Conservation (phyloP, 495 filamentous ascomycete genomes). For the Articulospora tetracladia region DNA sequence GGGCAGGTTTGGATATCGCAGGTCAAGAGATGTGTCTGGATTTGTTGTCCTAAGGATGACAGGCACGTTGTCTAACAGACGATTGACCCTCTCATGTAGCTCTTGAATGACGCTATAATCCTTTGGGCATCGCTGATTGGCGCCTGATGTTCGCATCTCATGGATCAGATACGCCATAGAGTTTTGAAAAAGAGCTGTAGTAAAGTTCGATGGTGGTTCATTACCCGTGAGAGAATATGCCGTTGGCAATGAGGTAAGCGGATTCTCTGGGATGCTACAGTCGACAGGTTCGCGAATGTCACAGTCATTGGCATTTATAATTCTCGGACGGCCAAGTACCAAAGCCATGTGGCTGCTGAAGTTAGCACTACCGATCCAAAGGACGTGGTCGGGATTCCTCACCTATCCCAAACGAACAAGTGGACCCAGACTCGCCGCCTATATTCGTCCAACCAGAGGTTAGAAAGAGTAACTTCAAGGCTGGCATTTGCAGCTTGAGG, state of each 20-base stretch:
- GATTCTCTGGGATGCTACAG: neutral
- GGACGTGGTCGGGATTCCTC: neutral
- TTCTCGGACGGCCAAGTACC: neutral
- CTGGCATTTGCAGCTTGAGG: neutral
- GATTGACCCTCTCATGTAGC: neutral
- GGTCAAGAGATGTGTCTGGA: neutral
- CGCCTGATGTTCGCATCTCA: neutral
- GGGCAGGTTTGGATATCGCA: neutral
- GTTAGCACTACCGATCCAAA: neutral
- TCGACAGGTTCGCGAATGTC: neutral
- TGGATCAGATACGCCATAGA: neutral
- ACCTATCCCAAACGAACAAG: constrained; percentile 1
- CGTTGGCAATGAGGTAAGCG: neutral
- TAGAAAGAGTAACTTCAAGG: neutral
- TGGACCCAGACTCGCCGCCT: neutral
- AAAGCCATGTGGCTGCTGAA: neutral
- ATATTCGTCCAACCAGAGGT: neutral
- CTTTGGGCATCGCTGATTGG: neutral
- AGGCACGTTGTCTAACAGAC: neutral
- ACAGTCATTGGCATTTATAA: neutral
- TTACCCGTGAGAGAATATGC: neutral
- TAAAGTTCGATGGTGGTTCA: neutral
- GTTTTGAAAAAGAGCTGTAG: neutral
- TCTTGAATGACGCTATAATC: neutral
- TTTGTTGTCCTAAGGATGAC: neutral